These are phyloP conservation scores for Tuctoria greenei DNA, from an alignment of 176 grass and related monocot species.

Conservation along the genomic window DNA sequence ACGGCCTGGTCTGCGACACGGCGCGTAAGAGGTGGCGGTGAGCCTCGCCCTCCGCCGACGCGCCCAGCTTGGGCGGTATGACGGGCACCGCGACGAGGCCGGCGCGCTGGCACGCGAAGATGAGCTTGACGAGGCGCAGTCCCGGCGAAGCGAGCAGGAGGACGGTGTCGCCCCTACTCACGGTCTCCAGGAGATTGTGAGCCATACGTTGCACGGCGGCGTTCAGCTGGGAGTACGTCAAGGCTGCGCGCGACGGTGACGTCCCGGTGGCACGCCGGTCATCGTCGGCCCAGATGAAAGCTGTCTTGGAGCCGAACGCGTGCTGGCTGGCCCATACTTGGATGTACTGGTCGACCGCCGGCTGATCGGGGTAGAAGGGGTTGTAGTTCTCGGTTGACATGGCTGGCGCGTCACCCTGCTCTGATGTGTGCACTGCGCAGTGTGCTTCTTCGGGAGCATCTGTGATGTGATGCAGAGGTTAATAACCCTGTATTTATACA, in stretches of 20 bases:
- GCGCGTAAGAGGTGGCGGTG: conserved; percentile 43
- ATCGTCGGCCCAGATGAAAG: conserved; percentile 50
- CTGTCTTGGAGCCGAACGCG: conserved; percentile 26
- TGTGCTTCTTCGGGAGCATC: background rate
- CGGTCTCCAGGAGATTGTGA: conserved; percentile 14
- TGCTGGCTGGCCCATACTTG: conserved; percentile 42
- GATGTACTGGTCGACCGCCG: conserved; percentile 56
- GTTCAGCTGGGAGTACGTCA: conserved; percentile 49
- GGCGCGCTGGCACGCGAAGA: conserved; percentile 57
- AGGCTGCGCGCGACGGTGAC: background rate
- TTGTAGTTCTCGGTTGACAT: conserved; percentile 64
- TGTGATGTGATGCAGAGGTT: background rate
- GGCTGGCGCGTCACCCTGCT: background rate
- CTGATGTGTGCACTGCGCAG: background rate
- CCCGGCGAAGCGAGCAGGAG: conserved; percentile 46
- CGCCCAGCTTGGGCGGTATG: conserved; percentile 31
- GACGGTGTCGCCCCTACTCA: conserved; percentile 39
- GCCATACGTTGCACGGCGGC: conserved; percentile 37
- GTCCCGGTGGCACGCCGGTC: background rate
- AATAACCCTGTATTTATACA: background rate
- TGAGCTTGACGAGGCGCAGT: conserved; percentile 41
- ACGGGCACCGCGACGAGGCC: conserved; percentile 46
- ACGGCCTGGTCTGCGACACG: conserved; percentile 42
- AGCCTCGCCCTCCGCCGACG: background rate
- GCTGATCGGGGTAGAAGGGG: conserved; percentile 49